Evolutionary conservation across 371 early-diverging fungal genomes (phyloP).

Genomic region (Apophysomyces ossiformis): DNA sequence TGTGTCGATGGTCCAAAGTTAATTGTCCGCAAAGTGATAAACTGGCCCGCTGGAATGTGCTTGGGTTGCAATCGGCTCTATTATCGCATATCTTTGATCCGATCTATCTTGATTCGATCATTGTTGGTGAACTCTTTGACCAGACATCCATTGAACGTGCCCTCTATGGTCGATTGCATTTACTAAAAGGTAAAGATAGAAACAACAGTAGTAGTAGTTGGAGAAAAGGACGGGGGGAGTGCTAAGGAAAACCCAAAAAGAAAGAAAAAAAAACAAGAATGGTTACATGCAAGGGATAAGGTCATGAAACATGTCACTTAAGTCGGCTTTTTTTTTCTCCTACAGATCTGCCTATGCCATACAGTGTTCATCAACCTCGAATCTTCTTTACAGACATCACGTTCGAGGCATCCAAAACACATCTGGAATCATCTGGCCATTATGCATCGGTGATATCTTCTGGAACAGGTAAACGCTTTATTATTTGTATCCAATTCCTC

Average conservation of each 20-base stretch:
- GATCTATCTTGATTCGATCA: slow-evolving; percentile 69
- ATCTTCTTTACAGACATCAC: slow-evolving; percentile 30
- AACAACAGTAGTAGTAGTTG: too few relatives aligned
- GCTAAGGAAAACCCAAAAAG: too few relatives aligned
- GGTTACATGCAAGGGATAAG: neutral
- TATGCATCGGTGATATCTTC: slow-evolving; percentile 45
- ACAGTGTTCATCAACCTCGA: slow-evolving; percentile 33
- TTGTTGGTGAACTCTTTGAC: slow-evolving; percentile 73
- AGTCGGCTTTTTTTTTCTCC: neutral
- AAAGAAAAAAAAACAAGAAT: too few relatives aligned
- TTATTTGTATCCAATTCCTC: too few relatives aligned
- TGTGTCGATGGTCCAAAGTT: neutral
- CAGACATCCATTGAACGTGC: slow-evolving; percentile 64
- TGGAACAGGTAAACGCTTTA: slow-evolving; percentile 35
- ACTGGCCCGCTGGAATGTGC: slow-evolving; percentile 82
- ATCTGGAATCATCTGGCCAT: slow-evolving; percentile 29
- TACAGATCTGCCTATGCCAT: slow-evolving; percentile 32
- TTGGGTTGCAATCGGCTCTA: slow-evolving; percentile 77
- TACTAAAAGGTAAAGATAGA: slow-evolving; percentile 25
- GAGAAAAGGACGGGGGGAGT: too few relatives aligned
- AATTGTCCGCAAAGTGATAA: slow-evolving; percentile 68
- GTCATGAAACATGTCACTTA: neutral
- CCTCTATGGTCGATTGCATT: slow-evolving; percentile 52
- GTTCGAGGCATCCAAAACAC: slow-evolving; percentile 57
- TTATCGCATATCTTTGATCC: slow-evolving; percentile 63